Evolutionary conservation across 2,329 filamentous ascomycete species (phyloP), one percentile per base, ranked within the genome.

Genomic region (Akanthomyces lecanii): DNA sequence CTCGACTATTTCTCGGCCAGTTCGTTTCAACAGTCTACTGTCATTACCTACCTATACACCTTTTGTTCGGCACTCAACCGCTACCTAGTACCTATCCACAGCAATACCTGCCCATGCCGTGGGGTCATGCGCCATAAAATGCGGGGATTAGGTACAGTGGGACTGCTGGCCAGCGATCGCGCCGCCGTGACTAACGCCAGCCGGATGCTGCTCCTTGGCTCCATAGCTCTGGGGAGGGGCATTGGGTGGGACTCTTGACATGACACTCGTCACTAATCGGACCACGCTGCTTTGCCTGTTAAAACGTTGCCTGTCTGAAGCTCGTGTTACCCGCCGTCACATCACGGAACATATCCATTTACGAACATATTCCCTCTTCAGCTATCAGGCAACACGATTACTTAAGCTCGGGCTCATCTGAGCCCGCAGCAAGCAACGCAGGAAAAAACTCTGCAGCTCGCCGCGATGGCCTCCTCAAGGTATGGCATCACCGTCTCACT

Each of bases 391-490:
- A 48, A 56, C 51, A 55, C 51, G 25, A 10, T 11, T 12, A 42
- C 42, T 18, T n/a, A 16, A 28, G 61, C 55, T 52, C 61, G 61
- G 61, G 61, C 61, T 63, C 61, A 21, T 58, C 55, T 63, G 61
- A 63, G 61, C 61, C 61, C 61, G 61, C 54, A 63, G 61, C 61
- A 45, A 45, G n/a, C 61, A n/a, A 33, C n/a, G 30, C n/a, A 16
- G n/a, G 38, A 33, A 45, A 54, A 63, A 61, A 64, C 44, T 64
- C 56, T 64, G 56, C 57, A 53, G 55, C 33, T 18, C 23, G 23
- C 48, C 28, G 30, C n/a, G 12, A 65, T 65, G 63, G 60, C 63
- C 36, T 65, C 63, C 44, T 61, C 57, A n/a, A 61, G 51, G 62
- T 64, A 56, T 33, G 55, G n/a, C 38, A 50, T 63, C 47, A 53